These are phyloP conservation scores for Terana coerulea DNA, from an alignment of 768 basidiomycete genomes.

Conservation along the genomic window DNA sequence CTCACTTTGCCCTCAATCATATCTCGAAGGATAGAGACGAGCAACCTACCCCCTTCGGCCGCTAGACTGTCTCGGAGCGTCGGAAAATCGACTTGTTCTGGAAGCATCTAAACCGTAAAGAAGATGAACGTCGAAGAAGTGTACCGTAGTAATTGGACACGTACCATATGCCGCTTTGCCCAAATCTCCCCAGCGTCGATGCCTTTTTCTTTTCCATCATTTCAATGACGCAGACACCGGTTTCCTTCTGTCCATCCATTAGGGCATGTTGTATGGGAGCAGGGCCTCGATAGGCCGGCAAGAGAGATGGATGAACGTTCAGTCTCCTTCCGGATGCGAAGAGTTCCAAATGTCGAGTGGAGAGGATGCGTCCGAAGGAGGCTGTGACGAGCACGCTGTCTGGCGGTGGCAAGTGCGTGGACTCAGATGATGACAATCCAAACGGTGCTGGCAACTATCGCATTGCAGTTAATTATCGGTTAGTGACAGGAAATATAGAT, in stretches of 20 bases:
- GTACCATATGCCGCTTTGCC: constrained; percentile 50
- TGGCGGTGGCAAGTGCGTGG: constrained; percentile 21
- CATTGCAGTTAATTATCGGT: constrained; percentile 19
- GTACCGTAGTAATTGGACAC: too few relatives aligned
- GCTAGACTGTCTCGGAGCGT: constrained; percentile 58
- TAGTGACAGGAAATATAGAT: background rate
- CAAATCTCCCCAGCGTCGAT: constrained; percentile 80
- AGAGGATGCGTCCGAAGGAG: constrained; percentile 87
- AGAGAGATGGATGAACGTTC: constrained; percentile 87
- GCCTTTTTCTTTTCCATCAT: constrained; percentile 68
- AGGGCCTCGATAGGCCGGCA: constrained; percentile 86
- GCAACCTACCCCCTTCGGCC: constrained; percentile 57
- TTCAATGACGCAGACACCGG: constrained; percentile 79
- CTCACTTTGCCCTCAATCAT: constrained; percentile 44
- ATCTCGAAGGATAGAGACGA: constrained; percentile 67
- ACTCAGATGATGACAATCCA: constrained; percentile 2
- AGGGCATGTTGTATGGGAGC: constrained; percentile 87
- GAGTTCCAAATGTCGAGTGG: constrained; percentile 50
- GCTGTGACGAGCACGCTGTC: constrained; percentile 76
- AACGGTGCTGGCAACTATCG: constrained; percentile 41
- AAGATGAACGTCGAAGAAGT: too few relatives aligned
- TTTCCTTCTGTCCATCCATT: constrained; percentile 58
- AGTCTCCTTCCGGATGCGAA: constrained; percentile 61
- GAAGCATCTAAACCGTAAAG: constrained; percentile 46
- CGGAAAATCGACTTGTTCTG: constrained; percentile 47